Conservation (phyloP, 768 basidiomycete species). For the Boletus patriciae region DNA sequence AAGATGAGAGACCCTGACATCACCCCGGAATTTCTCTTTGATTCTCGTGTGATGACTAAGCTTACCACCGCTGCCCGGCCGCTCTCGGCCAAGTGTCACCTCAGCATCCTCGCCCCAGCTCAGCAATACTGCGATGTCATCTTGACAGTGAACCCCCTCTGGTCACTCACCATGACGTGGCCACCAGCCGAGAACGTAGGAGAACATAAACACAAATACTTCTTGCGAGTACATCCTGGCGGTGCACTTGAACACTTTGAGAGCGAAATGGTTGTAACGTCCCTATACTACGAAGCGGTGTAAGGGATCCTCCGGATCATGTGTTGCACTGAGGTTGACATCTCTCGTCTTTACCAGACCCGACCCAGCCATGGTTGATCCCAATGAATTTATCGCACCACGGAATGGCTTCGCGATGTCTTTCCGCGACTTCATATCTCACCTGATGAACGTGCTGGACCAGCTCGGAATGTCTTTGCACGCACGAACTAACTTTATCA, state of each 20-base stretch:
- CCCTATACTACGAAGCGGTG: constrained; percentile 86
- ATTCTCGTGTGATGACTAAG: constrained; percentile 75
- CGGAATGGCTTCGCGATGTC: constrained; percentile 87
- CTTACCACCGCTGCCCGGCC: constrained; percentile 75
- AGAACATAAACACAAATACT: constrained; percentile 78
- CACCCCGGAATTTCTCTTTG: constrained; percentile 68
- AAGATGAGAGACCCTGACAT: constrained; percentile 64
- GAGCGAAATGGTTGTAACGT: constrained; percentile 74
- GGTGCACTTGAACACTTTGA: constrained; percentile 88
- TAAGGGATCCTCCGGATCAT: constrained; percentile 37
- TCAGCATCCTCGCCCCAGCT: constrained; percentile 70
- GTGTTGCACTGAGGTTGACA: neutral
- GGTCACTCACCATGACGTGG: constrained; percentile 77
- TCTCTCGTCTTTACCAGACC: constrained; percentile 50
- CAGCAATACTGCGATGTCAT: constrained; percentile 81
- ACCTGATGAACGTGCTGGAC: constrained; percentile 79
- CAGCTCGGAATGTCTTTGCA: constrained; percentile 82
- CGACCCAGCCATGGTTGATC: constrained; percentile 73
- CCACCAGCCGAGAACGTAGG: constrained; percentile 69
- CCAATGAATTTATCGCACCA: constrained; percentile 74
- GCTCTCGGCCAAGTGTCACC: constrained; percentile 70
- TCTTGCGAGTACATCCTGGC: constrained; percentile 78
- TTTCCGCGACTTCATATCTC: constrained; percentile 75
- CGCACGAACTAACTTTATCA: constrained; percentile 80
- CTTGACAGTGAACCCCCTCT: constrained; percentile 66